These are phyloP conservation scores for Phytophthora citricola DNA, from an alignment of 352 stramenopile species.

Conservation along the genomic window DNA sequence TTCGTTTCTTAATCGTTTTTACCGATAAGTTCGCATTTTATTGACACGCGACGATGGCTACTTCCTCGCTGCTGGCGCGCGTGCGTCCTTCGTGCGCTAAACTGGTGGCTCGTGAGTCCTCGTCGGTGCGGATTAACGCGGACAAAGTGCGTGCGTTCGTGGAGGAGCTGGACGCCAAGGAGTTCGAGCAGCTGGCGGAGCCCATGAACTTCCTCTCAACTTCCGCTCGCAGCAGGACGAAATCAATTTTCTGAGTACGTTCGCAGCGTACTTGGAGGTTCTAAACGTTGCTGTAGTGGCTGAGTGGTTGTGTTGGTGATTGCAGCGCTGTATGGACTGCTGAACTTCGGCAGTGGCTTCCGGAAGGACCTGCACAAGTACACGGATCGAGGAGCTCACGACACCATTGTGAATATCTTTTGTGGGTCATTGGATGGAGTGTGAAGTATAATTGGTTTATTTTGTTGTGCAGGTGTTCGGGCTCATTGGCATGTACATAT, in stretches of 20 bases:
- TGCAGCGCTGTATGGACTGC: conserved; percentile 66
- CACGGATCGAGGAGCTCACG: conserved; percentile 63
- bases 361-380: conserved; percentile 83
- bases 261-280: background rate
- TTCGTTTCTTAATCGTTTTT: conserved; percentile 1
- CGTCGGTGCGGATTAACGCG: conserved; percentile 55
- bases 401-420: conserved; percentile 69
- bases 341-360: conserved; percentile 86
- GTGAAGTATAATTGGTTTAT: background rate
- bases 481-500: conserved; percentile 89
- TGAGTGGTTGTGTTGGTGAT: background rate
- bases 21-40: conserved; percentile 8
- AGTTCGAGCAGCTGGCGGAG: conserved; percentile 57
- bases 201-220: conserved; percentile 74
- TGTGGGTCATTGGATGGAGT: background rate
- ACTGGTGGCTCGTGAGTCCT: conserved; percentile 51
- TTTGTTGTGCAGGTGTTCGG: conserved; percentile 62
- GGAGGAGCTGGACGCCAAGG: conserved; percentile 52
- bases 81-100: conserved; percentile 64
- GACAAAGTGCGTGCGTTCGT: conserved; percentile 62
- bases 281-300: background rate
- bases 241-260: conserved; percentile 80
- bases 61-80: conserved; percentile 42
- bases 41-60: conserved; percentile 26
- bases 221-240: conserved; percentile 78